Percentiles rank a stretch among this genome's conserved stretches.
These are phyloP conservation scores for Kernera saxatilis DNA, from an alignment of 345 rosid genomes.

Conservation along the genomic window DNA sequence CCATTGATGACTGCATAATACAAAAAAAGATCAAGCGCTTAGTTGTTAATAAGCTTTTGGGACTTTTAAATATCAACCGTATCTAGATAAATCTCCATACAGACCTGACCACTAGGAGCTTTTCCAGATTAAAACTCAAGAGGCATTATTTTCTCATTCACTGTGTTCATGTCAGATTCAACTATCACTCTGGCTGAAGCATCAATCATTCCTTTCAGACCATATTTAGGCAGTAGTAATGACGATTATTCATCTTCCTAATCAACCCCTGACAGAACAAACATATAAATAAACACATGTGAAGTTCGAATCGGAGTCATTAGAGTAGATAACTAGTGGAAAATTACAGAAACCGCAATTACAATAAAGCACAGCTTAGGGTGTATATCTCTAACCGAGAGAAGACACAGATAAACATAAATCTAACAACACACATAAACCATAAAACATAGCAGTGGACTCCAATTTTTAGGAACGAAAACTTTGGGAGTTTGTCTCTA, in stretches of 20 bases:
- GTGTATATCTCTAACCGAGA: background rate
- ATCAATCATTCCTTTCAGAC: conserved; percentile 94
- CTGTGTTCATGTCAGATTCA: conserved; percentile 42
- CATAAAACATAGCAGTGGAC: background rate
- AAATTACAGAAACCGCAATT: background rate
- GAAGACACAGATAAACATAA: background rate
- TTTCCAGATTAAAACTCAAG: conserved; percentile 96
- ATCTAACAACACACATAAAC: too few relatives aligned
- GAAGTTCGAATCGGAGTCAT: background rate
- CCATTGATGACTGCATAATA: conserved; percentile 73
- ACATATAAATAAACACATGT: background rate
- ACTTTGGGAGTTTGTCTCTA: background rate
- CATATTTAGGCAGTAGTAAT: conserved; percentile 55
- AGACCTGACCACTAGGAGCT: conserved; percentile 71
- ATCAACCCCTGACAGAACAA: background rate
- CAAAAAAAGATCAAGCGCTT: background rate
- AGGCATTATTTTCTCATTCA: conserved; percentile 64
- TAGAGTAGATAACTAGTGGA: background rate
- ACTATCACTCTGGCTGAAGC: conserved; percentile 74
- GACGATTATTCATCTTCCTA: background rate
- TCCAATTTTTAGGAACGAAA: background rate
- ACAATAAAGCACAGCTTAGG: background rate
- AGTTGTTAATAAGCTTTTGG: conserved; percentile 1
- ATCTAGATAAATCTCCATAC: conserved; percentile 20
- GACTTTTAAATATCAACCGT: conserved; percentile 18